A percentile compares a stretch with the other conserved stretches of the same genome.
Evolutionary conservation across 495 filamentous ascomycete species (phyloP).

Genomic region (Pseudoneurospora amorphoporcata): DNA sequence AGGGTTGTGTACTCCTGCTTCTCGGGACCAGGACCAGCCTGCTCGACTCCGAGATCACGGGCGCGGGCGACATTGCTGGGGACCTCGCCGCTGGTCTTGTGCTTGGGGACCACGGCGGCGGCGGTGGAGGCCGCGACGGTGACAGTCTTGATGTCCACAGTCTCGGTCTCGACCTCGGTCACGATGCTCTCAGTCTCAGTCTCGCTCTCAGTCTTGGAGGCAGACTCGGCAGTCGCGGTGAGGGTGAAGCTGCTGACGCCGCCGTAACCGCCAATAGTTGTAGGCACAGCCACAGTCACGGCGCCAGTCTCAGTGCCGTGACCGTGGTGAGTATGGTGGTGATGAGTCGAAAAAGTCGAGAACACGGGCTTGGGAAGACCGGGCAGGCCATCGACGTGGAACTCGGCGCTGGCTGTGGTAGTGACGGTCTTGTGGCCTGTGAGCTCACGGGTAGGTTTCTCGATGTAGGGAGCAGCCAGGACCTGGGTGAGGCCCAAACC

Average conservation of each 20-base stretch:
- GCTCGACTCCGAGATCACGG: not conserved
- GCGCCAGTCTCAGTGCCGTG: not conserved
- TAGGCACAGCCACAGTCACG: not conserved
- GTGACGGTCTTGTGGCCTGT: not conserved
- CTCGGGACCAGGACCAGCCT: not conserved
- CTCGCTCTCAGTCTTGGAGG: not conserved
- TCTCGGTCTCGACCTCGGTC: not conserved
- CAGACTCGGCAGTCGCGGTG: not conserved
- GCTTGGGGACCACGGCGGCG: not conserved
- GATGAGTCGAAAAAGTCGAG: not conserved
- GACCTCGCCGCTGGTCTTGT: not conserved
- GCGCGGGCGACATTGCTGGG: not conserved
- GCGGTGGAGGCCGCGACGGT: not conserved
- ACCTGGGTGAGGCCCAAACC: not conserved
- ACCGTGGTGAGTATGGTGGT: not conserved
- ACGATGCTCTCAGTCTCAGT: not conserved
- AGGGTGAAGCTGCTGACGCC: not conserved
- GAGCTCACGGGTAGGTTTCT: not conserved
- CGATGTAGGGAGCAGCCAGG: not conserved
- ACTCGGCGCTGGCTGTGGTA: not conserved
- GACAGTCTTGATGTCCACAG: not conserved
- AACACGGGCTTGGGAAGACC: not conserved
- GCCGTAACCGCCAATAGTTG: not conserved
- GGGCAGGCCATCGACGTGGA: not conserved
- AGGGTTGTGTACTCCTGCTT: not conserved